Evolutionary conservation across 495 filamentous ascomycete species (phyloP).

Genomic region (Penicillium paxilli): DNA sequence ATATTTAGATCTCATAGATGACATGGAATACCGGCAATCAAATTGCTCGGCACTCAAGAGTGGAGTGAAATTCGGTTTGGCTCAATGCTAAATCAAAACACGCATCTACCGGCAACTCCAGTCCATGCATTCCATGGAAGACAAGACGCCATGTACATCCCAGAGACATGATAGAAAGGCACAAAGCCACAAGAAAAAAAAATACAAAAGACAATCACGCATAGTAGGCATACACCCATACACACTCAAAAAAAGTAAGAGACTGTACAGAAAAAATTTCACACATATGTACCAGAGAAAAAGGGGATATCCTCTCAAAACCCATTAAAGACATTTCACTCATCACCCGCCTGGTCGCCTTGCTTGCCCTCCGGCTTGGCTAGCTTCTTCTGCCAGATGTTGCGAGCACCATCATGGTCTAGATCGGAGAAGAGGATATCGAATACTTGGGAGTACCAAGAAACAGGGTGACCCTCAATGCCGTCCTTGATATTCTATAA

Average conservation of each 20-base stretch:
- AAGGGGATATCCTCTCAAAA: neutral
- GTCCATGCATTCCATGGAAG: slow-evolving; percentile 16
- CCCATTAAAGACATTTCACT: slow-evolving; percentile 20
- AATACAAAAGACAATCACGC: slow-evolving; percentile 10
- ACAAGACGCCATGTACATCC: slow-evolving; percentile 21
- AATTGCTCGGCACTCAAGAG: slow-evolving; percentile 1
- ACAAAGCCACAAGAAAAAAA: slow-evolving; percentile 25
- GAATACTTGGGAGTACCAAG: slow-evolving; percentile 95
- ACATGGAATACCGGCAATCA: too few species aligned
- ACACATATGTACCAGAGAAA: slow-evolving; percentile 22
- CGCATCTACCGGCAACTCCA: slow-evolving; percentile 14
- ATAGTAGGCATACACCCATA: too few species aligned
- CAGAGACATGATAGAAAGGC: neutral
- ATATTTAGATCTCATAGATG: neutral
- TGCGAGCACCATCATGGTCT: slow-evolving; percentile 70
- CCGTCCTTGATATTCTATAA: slow-evolving; percentile 92
- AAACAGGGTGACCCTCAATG: slow-evolving; percentile 83
- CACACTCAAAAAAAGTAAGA: slow-evolving; percentile 4
- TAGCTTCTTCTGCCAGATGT: slow-evolving; percentile 70
- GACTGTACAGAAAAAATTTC: slow-evolving; percentile 14
- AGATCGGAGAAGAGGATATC: slow-evolving; percentile 84
- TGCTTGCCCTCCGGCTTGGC: slow-evolving; percentile 54
- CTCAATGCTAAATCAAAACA: slow-evolving; percentile 6
- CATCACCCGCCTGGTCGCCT: slow-evolving; percentile 40
- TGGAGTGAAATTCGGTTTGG: slow-evolving; percentile 5